Evolutionary conservation across 495 filamentous ascomycete genomes (phyloP).

Genomic region (Lophiotrema nucula): DNA sequence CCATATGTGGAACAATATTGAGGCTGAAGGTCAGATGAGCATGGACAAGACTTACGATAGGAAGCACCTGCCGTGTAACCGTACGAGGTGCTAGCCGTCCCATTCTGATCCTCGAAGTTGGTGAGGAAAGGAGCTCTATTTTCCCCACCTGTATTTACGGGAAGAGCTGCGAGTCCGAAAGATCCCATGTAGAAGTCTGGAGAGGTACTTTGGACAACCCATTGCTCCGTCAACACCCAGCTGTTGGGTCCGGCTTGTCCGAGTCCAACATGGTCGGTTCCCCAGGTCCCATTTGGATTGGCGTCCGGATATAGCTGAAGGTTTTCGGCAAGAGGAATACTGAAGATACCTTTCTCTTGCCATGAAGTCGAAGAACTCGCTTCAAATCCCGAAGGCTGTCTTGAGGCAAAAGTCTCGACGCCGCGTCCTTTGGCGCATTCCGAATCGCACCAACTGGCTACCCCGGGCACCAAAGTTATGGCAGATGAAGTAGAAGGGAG

Average conservation of each 20-base stretch:
- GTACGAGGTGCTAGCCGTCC: slow-evolving; percentile 24
- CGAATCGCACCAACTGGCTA: slow-evolving; percentile 18
- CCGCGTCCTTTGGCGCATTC: slow-evolving; percentile 28
- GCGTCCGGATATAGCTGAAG: not conserved
- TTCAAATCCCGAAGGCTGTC: slow-evolving; percentile 17
- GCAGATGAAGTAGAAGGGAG: slow-evolving; percentile 19
- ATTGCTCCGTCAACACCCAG: not conserved
- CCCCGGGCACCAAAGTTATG: slow-evolving; percentile 11
- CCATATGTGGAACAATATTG: too few species aligned
- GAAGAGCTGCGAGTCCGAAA: slow-evolving; percentile 19
- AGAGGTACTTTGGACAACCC: slow-evolving; percentile 3
- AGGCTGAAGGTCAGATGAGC: not conserved
- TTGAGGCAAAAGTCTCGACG: slow-evolving; percentile 10
- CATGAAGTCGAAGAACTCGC: slow-evolving; percentile 4
- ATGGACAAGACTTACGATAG: slow-evolving; percentile 26
- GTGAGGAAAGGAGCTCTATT: slow-evolving; percentile 4
- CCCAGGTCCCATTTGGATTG: slow-evolving; percentile 20
- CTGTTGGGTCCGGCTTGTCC: slow-evolving; percentile 5
- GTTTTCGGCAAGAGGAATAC: slow-evolving; percentile 8
- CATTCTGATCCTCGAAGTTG: not conserved
- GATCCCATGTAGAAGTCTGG: slow-evolving; percentile 28
- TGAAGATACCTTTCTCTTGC: slow-evolving; percentile 13
- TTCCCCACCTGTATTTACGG: slow-evolving; percentile 3
- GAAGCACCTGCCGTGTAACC: slow-evolving; percentile 30
- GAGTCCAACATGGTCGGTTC: slow-evolving; percentile 16